Conservation (phyloP, 495 filamentous ascomycete species). For the Pyrenula aspistea region DNA sequence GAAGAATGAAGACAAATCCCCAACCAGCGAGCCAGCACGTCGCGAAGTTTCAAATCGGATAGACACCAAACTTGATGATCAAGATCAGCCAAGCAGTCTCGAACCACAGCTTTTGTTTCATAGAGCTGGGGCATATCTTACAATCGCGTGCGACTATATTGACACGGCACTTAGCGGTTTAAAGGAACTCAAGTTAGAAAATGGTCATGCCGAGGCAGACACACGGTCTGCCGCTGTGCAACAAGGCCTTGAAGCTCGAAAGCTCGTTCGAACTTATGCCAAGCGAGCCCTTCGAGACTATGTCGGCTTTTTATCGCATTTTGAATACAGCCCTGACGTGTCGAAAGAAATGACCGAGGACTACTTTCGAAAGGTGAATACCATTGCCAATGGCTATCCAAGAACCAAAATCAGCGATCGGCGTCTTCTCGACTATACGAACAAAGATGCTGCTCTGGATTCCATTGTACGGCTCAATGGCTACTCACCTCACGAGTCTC, state of each 20-base stretch:
- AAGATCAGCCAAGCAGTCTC: slow-evolving; percentile 59
- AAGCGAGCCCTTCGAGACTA: slow-evolving; percentile 66
- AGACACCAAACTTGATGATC: slow-evolving; percentile 47
- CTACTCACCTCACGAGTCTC: background rate
- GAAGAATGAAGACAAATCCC: slow-evolving; percentile 3
- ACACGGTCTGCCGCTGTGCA: slow-evolving; percentile 2
- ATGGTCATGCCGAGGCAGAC: background rate
- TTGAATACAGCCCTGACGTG: slow-evolving; percentile 65
- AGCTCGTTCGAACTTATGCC: slow-evolving; percentile 54
- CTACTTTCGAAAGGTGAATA: slow-evolving; percentile 51
- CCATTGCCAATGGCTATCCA: slow-evolving; percentile 33
- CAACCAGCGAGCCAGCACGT: slow-evolving; percentile 22
- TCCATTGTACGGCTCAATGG: background rate
- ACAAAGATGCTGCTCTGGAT: slow-evolving; percentile 4
- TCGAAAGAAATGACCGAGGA: slow-evolving; percentile 52
- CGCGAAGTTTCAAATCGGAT: slow-evolving; percentile 16
- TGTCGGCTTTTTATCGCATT: slow-evolving; percentile 50
- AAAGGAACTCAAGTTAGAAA: background rate
- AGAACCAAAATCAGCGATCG: slow-evolving; percentile 11
- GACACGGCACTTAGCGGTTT: slow-evolving; percentile 31
- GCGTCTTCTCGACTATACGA: slow-evolving; percentile 17
- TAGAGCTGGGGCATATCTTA: slow-evolving; percentile 60
- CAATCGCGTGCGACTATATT: slow-evolving; percentile 53
- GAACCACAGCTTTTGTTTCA: slow-evolving; percentile 68
- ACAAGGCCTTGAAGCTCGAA: slow-evolving; percentile 44